Percentiles rank a stretch among this genome's conserved stretches.
Evolutionary conservation across 2,329 filamentous ascomycete genomes (phyloP).

Genomic region (Amylocarpus encephaloides): DNA sequence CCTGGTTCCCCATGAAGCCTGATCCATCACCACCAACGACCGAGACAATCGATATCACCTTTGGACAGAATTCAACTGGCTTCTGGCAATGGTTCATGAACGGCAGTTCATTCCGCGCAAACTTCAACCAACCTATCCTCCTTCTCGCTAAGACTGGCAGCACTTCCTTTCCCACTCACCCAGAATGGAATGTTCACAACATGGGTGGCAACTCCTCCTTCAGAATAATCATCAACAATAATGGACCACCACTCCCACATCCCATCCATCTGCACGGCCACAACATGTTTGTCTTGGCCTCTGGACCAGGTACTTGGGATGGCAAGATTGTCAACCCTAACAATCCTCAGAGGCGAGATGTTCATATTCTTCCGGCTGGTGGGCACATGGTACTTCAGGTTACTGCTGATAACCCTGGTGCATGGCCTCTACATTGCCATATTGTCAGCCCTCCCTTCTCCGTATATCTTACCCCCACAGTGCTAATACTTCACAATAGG

Average conservation of each 20-base stretch:
- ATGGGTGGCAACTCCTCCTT: constrained; percentile 1
- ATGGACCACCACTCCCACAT: constrained; percentile 41
- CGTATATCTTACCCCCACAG: too few species aligned
- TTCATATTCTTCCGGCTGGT: constrained; percentile 38
- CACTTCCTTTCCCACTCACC: not conserved
- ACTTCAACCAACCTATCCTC: constrained; percentile 4
- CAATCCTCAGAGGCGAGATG: constrained; percentile 49
- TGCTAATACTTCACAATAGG: constrained; percentile 31
- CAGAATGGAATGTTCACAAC: constrained; percentile 6
- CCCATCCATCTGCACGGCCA: constrained; percentile 67
- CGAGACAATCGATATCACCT: constrained; percentile 32
- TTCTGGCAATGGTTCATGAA: constrained; percentile 6
- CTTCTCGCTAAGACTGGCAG: constrained; percentile 1
- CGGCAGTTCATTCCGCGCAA: not conserved
- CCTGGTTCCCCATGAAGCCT: constrained; percentile 20
- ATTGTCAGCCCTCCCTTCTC: constrained; percentile 27
- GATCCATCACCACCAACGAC: constrained; percentile 17
- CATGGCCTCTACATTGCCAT: constrained; percentile 47
- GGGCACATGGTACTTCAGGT: constrained; percentile 41
- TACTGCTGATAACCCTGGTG: constrained; percentile 44
- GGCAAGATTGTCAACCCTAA: constrained; percentile 33
- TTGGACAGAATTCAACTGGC: constrained; percentile 42
- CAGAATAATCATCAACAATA: constrained; percentile 46
- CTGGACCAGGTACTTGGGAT: constrained; percentile 34
- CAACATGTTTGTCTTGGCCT: constrained; percentile 61